Evolutionary conservation across 257 asterid genomes (phyloP).

Genomic region (Solanum lignicaule): DNA sequence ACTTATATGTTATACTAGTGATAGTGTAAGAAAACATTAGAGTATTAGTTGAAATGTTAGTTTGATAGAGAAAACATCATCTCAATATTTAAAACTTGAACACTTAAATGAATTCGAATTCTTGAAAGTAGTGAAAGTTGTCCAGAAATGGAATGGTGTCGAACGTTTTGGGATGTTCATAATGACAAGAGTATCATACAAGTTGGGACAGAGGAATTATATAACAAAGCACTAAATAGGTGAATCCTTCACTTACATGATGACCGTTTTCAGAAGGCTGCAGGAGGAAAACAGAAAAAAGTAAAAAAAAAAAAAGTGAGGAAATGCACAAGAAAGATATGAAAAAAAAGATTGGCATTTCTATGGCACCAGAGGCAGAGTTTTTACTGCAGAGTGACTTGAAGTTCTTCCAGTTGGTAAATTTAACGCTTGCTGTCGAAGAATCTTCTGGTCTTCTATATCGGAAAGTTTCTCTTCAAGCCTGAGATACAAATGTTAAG

Average conservation of each 20-base stretch:
- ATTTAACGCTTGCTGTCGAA: constrained; percentile 45
- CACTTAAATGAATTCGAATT: not conserved
- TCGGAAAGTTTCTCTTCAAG: constrained; percentile 70
- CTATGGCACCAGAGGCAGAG: constrained; percentile 28
- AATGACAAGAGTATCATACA: not conserved
- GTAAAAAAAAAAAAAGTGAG: constrained; percentile 14
- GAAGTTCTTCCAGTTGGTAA: constrained; percentile 46
- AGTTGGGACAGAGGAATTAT: constrained; percentile 1
- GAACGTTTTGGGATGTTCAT: not conserved
- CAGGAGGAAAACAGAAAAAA: constrained; percentile 11
- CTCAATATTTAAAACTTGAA: not conserved
- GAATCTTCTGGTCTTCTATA: constrained; percentile 52
- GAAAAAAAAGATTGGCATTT: not conserved
- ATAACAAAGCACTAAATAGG: not conserved
- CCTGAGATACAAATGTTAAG: constrained; percentile 25
- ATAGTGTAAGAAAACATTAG: not conserved
- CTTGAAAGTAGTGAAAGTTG: not conserved
- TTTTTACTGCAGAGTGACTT: constrained; percentile 27
- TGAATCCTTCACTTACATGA: constrained; percentile 39
- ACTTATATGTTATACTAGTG: not conserved
- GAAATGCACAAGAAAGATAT: not conserved
- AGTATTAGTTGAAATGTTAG: not conserved
- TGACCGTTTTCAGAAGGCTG: constrained; percentile 67
- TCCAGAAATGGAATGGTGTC: not conserved
- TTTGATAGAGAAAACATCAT: not conserved